Base-by-base conservation (phyloP, 306 rosid species). In the Calophaca sinica region DNA sequence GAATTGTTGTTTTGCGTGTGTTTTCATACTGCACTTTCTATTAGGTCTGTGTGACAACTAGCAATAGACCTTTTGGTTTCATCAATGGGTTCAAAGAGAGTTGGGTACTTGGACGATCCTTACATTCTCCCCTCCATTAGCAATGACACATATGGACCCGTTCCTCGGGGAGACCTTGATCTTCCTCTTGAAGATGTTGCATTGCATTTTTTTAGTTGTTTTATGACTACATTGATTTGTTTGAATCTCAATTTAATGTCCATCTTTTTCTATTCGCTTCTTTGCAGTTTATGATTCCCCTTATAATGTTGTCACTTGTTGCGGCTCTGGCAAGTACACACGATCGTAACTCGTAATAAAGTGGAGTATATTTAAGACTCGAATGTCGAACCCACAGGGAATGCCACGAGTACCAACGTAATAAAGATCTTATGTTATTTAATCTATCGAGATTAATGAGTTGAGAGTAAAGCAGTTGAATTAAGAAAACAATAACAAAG, bases 31-130 rank as follows among this genome's bases (percentile, higher is more conserved):
- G 96, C 96, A 6, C 63, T 94, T 60, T 94, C 97, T 5, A 90
- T 91, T 79, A 96, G 96, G 15, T 88, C 91, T 83, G 96, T 94
- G 80, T 96, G 98, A 52, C 96, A 91, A 75, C 68, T 94, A 35
- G 88, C 91, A 1, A 79, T 89, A 70, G 98, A 94, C 74, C 91
- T 94, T 70, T 62, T 91, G 71, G 84, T 89, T 68, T 86, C 94
- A 33, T 86, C 96, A 32, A 79, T 79, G 81, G 83, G 61, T 76
- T 86, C 96, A 20, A 91, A 82, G 77, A 85, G 93, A 88, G 68
- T 91, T 62, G 97, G 97, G 49, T 87, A 76, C 82, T 87, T 94
- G 82, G 98, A 94, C 31, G 84, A 79, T 79, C 94, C 97, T 44
- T 79, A 61, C 58, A 88, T 91, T 84, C 89, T 91, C 11, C 96